phyloP scores from a whole-genome alignment of 345 rosid genomes.

The Linum tenue region DNA sequence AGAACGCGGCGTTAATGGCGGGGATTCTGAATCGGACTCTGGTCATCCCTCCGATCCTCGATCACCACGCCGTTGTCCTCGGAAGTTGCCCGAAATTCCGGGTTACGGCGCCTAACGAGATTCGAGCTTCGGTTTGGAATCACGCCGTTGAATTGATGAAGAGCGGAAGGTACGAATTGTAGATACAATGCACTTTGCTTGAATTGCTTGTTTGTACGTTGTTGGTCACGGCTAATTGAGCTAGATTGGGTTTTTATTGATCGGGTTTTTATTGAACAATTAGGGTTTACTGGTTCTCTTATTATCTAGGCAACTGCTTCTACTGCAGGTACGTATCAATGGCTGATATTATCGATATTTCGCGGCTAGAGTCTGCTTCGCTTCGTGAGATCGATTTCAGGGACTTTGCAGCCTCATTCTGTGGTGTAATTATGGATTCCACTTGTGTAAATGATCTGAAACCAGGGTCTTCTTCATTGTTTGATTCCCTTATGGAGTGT shows the following conservation, averaged over 20 bases:
- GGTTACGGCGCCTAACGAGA: conserved; percentile 46
- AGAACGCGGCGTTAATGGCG: conserved; percentile 65
- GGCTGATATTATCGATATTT: conserved; percentile 68
- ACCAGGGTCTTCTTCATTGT: conserved; percentile 21
- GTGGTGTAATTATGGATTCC: conserved; percentile 41
- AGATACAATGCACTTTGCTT: background rate
- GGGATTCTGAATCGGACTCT: conserved; percentile 72
- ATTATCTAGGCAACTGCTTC: background rate
- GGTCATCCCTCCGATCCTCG: conserved; percentile 74
- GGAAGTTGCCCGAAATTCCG: conserved; percentile 97
- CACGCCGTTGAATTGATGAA: conserved; percentile 53
- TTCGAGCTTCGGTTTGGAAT: conserved; percentile 62
- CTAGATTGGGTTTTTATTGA: background rate
- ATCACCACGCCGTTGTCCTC: conserved; percentile 87
- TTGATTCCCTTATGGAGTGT: conserved; percentile 53
- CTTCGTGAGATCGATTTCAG: conserved; percentile 63
- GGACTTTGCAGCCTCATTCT: conserved; percentile 61
- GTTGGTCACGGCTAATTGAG: background rate
- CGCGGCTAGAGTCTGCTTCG: conserved; percentile 54
- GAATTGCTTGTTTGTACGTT: background rate
- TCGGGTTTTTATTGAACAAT: too few relatives aligned
- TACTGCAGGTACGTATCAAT: conserved; percentile 68
- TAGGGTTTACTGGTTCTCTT: background rate
- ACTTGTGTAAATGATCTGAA: conserved; percentile 34
- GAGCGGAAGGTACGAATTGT: conserved; percentile 39